Evolutionary conservation across 768 basidiomycete genomes (phyloP).

Genomic region (Boletus sensibilis): DNA sequence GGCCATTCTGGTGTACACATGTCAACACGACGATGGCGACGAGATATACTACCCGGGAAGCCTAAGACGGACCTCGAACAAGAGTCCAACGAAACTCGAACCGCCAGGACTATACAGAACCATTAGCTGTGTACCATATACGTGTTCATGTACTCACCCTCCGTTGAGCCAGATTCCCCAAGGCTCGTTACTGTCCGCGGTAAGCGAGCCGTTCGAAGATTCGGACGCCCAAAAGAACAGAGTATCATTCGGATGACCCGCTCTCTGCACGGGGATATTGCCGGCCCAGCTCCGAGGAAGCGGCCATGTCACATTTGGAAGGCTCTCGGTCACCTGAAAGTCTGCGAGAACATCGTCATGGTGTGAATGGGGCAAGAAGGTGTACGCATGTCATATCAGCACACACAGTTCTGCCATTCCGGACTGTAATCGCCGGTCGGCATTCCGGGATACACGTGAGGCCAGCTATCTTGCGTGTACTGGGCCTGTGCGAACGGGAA

Average conservation of each 20-base stretch:
- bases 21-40: not conserved
- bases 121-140: not conserved
- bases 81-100: constrained; percentile 60
- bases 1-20: constrained; percentile 52
- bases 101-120: constrained; percentile 51
- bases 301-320: constrained; percentile 59
- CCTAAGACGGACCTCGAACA: constrained; percentile 50
- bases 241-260: constrained; percentile 60
- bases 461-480: constrained; percentile 22
- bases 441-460: constrained; percentile 44
- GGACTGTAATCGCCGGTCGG: constrained; percentile 48
- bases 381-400: not conserved
- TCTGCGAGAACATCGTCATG: constrained; percentile 36
- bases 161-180: constrained; percentile 77
- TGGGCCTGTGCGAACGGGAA: not conserved
- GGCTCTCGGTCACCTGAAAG: constrained; percentile 51
- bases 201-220: constrained; percentile 54
- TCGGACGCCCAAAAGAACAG: constrained; percentile 68
- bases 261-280: constrained; percentile 59
- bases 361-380: not conserved
- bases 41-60: not conserved
- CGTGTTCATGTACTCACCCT: constrained; percentile 41
- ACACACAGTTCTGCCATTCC: constrained; percentile 60
- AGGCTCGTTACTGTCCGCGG: constrained; percentile 43
- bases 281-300: constrained; percentile 55